Conservation (phyloP, 208 protist species). For the Strigomonas oncopelti region DNA sequence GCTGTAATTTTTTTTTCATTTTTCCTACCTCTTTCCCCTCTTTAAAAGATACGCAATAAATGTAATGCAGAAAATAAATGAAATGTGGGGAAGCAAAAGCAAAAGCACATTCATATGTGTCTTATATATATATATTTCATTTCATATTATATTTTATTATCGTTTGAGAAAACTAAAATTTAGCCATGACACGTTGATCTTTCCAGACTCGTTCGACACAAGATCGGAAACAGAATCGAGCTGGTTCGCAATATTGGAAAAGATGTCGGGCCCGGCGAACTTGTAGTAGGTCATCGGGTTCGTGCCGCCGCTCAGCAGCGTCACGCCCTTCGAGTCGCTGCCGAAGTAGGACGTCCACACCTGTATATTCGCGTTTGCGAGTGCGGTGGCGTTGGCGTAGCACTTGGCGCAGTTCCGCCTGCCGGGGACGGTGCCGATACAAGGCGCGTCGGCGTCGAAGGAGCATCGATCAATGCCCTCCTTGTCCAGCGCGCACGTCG, state of each 20-base stretch:
- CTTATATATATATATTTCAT: not conserved
- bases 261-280: slow-evolving; percentile 34
- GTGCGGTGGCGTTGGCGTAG: slow-evolving; percentile 10
- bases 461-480: slow-evolving; percentile 40
- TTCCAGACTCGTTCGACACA: no score
- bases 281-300: slow-evolving; percentile 67
- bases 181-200: no score
- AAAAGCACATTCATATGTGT: not conserved
- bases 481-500: slow-evolving; percentile 50
- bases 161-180: no score
- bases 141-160: no score
- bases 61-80: not conserved
- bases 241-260: slow-evolving; percentile 22
- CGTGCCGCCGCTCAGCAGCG: slow-evolving; percentile 57
- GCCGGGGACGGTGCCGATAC: slow-evolving; percentile 55
- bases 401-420: slow-evolving; percentile 75
- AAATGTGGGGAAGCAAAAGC: not conserved
- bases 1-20: slow-evolving; percentile 1
- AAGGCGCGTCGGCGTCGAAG: slow-evolving; percentile 34
- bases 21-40: slow-evolving; percentile 8
- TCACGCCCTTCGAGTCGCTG: slow-evolving; percentile 42
- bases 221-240: slow-evolving; percentile 4
- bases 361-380: slow-evolving; percentile 27
- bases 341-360: slow-evolving; percentile 79
- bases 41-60: not conserved